A percentile compares a stretch with the other conserved stretches of the same genome.
Conservation (phyloP, 1,139 yeast genomes). For the Geotrichum candidum region DNA sequence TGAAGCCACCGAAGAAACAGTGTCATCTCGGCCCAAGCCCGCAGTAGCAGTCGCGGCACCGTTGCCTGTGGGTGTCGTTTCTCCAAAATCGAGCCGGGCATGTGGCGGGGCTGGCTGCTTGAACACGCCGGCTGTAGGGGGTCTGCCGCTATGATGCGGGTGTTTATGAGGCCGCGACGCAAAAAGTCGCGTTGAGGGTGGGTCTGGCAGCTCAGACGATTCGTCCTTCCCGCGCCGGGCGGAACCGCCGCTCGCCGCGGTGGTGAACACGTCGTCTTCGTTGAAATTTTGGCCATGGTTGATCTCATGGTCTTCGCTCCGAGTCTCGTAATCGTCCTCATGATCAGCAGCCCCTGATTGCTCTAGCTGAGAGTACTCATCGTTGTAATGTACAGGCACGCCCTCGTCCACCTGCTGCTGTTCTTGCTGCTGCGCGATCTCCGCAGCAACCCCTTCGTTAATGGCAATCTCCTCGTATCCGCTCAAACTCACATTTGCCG, state of each 20-base stretch:
- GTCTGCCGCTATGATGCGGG: background rate
- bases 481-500: constrained; percentile 61
- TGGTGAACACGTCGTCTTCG: background rate
- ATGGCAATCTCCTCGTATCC: constrained; percentile 48
- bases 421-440: constrained; percentile 2
- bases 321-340: background rate
- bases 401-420: constrained; percentile 1
- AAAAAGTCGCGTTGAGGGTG: constrained; percentile 3
- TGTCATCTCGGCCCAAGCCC: background rate
- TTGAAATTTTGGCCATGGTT: background rate
- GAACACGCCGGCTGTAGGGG: background rate
- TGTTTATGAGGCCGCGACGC: background rate
- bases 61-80: background rate
- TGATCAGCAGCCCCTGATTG: background rate
- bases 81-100: background rate
- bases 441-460: constrained; percentile 17
- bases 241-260: background rate
- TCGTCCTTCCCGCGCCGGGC: background rate
- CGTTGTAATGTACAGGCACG: constrained; percentile 9
- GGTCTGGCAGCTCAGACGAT: constrained; percentile 1
- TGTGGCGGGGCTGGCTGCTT: background rate
- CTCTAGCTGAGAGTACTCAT: constrained; percentile 7
- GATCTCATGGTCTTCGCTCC: background rate
- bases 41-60: background rate
- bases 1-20: constrained; percentile 1